Evolutionary conservation across 139 green algal species (phyloP), one percentile per base, ranked within the genome.

Genomic region (Microglena sp.): DNA sequence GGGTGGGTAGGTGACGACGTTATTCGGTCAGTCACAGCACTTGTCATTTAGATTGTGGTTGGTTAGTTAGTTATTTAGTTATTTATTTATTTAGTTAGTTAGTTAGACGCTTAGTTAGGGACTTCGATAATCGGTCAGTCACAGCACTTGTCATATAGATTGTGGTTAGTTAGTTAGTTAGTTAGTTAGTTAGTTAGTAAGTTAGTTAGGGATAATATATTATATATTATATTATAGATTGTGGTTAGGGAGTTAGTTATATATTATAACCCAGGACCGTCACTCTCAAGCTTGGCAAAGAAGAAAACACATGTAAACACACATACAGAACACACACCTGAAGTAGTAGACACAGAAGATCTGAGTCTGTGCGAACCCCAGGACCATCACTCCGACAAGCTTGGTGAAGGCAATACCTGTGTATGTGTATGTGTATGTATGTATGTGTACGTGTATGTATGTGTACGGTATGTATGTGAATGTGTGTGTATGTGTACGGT

Each of bases 321-420:
- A 62, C 6, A 62, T 8, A 28, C 55, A 62, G 6, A 29, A 24
- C 15, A 6, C 22, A 4, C 35, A 69, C 50, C 63, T 43, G 67
- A 75, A 79, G 64, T 75, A 75, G 63, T 75, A 65, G 18, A 66
- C 18, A 5, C 45, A 28, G 57, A 94, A 92, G 61, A 94, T 91
- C 44, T 74, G 73, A 4, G 88, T 95, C 28, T 55, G 72, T 5
- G 89, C 82, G 55, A 81, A 85, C 8, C 81, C 87, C 60, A 94
- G 77, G 60, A 95, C 86, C 4, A 74, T 56, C 45, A 94, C 89
- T n/a, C 89, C 88, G n/a, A 81, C 69, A 29, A 87, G 73, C 75
- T 96, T 96, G 64, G 89, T 95, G 21, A 93, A 69, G 0, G 84
- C 88, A 76, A 95, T 93, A 67, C 89, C 89, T 59, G 50, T 50